A percentile compares a stretch with the other conserved stretches of the same genome.
Conservation (phyloP, 768 basidiomycete genomes). For the Trametes cinnabarina region DNA sequence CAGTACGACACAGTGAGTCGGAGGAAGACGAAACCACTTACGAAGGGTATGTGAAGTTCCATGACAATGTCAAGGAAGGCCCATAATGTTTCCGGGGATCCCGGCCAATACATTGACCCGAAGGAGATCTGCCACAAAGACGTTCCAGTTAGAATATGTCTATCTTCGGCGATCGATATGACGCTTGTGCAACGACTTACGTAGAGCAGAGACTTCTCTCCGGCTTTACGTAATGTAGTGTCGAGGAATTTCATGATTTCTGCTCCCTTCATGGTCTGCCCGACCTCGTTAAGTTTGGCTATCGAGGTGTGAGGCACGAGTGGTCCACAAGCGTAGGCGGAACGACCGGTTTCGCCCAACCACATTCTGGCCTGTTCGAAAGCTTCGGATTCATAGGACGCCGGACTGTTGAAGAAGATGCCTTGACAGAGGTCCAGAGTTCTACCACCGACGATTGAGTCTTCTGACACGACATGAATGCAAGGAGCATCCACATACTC, state of each 20-base stretch:
- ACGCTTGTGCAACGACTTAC: background rate
- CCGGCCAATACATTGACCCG: slow-evolving; percentile 22
- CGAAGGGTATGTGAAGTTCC: slow-evolving; percentile 20
- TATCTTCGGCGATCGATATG: too few relatives aligned
- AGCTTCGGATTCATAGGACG: slow-evolving; percentile 21
- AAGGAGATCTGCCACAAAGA: slow-evolving; percentile 14
- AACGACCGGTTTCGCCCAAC: slow-evolving; percentile 18
- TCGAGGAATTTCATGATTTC: slow-evolving; percentile 24
- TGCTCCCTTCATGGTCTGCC: slow-evolving; percentile 3
- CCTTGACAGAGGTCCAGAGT: slow-evolving; percentile 15
- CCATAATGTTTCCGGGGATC: slow-evolving; percentile 17
- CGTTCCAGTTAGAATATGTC: too few relatives aligned
- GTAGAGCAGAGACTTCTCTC: slow-evolving; percentile 19
- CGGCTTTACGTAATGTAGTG: slow-evolving; percentile 13
- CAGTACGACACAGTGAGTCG: background rate
- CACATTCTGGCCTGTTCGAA: slow-evolving; percentile 13
- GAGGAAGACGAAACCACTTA: slow-evolving; percentile 1
- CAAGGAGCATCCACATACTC: background rate
- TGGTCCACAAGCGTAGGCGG: slow-evolving; percentile 19
- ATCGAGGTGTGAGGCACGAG: slow-evolving; percentile 1
- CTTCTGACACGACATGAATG: too few relatives aligned
- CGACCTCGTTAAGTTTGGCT: slow-evolving; percentile 3
- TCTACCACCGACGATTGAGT: background rate
- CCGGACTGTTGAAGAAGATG: slow-evolving; percentile 11
- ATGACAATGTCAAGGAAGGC: slow-evolving; percentile 21